Evolutionary conservation across 495 filamentous ascomycete genomes (phyloP).

Genomic region (Amorphotheca resinae): DNA sequence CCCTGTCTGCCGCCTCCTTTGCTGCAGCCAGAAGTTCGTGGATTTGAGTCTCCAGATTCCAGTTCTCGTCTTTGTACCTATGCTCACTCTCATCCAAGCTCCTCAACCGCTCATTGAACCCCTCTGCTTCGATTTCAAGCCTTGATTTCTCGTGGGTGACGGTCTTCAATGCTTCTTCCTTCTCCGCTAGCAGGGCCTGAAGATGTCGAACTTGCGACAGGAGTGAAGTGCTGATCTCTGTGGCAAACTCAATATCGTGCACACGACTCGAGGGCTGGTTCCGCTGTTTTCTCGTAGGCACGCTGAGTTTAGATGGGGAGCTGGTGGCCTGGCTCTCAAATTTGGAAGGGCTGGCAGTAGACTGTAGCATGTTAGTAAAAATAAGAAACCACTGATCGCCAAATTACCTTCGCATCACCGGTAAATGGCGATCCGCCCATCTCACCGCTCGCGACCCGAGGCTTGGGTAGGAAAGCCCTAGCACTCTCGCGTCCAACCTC

Average conservation of each 20-base stretch:
- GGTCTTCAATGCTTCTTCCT: conserved; percentile 72
- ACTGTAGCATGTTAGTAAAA: conserved; percentile 30
- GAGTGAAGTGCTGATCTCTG: conserved; percentile 85
- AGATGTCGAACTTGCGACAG: conserved; percentile 81
- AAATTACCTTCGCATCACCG: conserved; percentile 32
- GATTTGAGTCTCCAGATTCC: conserved; percentile 81
- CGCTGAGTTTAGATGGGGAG: conserved; percentile 81
- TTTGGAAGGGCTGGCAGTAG: conserved; percentile 61
- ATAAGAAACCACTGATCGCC: neutral
- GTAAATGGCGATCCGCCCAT: conserved; percentile 50
- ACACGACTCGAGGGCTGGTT: conserved; percentile 79
- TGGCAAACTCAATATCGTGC: conserved; percentile 91
- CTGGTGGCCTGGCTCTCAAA: conserved; percentile 74
- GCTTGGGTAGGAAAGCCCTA: conserved; percentile 78
- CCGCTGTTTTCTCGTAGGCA: conserved; percentile 70
- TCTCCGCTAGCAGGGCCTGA: conserved; percentile 69
- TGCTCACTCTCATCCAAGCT: conserved; percentile 84
- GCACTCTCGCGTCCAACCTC: conserved; percentile 86
- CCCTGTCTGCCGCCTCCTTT: conserved; percentile 62
- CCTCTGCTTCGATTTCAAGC: conserved; percentile 71
- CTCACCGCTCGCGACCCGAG: conserved; percentile 55
- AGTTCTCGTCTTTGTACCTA: conserved; percentile 94
- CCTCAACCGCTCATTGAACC: conserved; percentile 64
- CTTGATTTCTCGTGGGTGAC: conserved; percentile 59
- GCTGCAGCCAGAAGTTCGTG: conserved; percentile 63